Evolutionary conservation across 352 stramenopile species (phyloP), one percentile per base, ranked within the genome.

Genomic region (Pythium guiyangense): DNA sequence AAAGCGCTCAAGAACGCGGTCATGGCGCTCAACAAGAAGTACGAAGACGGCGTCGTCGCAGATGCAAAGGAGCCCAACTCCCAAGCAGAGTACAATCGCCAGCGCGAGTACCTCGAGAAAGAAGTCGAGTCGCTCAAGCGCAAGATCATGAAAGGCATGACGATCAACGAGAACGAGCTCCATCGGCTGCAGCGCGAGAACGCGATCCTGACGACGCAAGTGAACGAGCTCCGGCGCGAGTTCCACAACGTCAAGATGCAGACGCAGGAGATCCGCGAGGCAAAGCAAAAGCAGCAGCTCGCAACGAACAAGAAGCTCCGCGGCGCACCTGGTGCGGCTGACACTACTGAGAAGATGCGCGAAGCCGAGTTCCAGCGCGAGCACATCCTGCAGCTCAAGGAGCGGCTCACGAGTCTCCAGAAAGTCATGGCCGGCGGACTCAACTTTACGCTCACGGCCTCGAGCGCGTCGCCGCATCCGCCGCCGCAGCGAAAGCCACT

Each of bases 41-140:
- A 92, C 57, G 81, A 92, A 54, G 79, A 92, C 26, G 74, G 69
- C 14, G 75, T 92, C 18, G 71, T 66, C 4, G 67, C 74, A 11
- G 86, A 92, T 37, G 74, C 77, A 11, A 92, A 94, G 54, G 89
- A 97, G 51, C 74, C 84, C n/a, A 93, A 95, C 63, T 94, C 94
- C 0, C 86, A 96, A 59, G 73, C 75, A 15, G 88, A 97, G 64
- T 97, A 94, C 66, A 88, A 91, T 29, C 79, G 89, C n/a, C 92
- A 97, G 62, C 84, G 87, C 20, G 79, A 97, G 54, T 98, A 96
- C 56, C 70, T 98, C 31, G 91, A 97, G 63, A 90, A 92, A 48
- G 91, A 90, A 43, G 79, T 97, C 0, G 74, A 91, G 52, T 86
- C 76, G 17, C 77, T 98, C n/a, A 96, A 97, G 70, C 71, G 83